Evolutionary conservation across 768 basidiomycete genomes (phyloP).

Genomic region (Auricularia heimuer): DNA sequence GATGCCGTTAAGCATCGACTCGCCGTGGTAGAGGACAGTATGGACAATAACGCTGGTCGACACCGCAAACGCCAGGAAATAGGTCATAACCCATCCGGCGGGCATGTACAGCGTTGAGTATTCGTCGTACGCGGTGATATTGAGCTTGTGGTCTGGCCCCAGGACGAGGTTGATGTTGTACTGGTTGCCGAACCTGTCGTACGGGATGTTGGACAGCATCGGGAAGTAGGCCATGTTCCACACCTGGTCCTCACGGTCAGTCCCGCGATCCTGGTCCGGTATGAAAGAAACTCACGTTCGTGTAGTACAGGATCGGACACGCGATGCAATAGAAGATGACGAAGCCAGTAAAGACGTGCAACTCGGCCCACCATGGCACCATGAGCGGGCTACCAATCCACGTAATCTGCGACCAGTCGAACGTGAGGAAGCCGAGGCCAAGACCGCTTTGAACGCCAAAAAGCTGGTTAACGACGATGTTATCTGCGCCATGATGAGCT

Average conservation of each 20-base stretch:
- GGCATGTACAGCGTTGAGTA: conserved; percentile 40
- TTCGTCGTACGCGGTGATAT: conserved; percentile 29
- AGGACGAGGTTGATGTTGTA: conserved; percentile 33
- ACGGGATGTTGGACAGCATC: conserved; percentile 27
- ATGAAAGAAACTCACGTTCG: conserved; percentile 12
- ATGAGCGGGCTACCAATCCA: conserved; percentile 35
- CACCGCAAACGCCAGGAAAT: conserved; percentile 31
- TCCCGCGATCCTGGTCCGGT: not conserved
- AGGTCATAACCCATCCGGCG: conserved; percentile 29
- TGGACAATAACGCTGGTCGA: conserved; percentile 32
- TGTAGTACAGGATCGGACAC: conserved; percentile 12
- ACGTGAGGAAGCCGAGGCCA: conserved; percentile 38
- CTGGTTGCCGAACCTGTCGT: conserved; percentile 30
- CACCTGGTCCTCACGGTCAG: conserved; percentile 12
- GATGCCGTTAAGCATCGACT: conserved; percentile 23
- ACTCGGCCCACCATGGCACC: conserved; percentile 40
- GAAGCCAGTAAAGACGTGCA: conserved; percentile 33
- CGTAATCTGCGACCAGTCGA: conserved; percentile 39
- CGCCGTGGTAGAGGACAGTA: conserved; percentile 33
- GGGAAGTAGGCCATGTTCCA: conserved; percentile 35
- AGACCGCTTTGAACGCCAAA: conserved; percentile 35
- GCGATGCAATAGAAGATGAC: conserved; percentile 31
- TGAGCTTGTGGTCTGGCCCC: conserved; percentile 21
- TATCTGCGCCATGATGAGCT: conserved; percentile 16
- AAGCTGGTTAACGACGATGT: conserved; percentile 35